Evolutionary conservation across 2,329 filamentous ascomycete genomes (phyloP).

Genomic region (Chaetomiaceae sp.): DNA sequence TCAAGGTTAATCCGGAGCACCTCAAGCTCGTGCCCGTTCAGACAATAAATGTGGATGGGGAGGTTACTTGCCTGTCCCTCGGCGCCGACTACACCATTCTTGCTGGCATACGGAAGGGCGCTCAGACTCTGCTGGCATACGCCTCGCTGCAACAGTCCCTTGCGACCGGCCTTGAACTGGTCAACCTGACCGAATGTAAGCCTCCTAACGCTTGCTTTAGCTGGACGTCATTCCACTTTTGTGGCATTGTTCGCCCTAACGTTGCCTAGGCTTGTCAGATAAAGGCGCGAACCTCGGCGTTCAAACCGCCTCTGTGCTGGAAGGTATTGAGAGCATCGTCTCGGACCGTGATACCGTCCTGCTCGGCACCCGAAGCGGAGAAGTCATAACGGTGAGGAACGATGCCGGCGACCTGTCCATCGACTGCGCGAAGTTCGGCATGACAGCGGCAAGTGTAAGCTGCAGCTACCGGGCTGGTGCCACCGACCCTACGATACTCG

Average conservation of each 20-base stretch:
- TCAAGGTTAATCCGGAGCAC: constrained; percentile 34
- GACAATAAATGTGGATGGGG: constrained; percentile 39
- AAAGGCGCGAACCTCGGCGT: constrained; percentile 23
- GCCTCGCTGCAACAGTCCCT: constrained; percentile 22
- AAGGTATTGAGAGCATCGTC: constrained; percentile 24
- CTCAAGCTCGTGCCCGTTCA: constrained; percentile 27
- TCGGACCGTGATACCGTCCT: constrained; percentile 29
- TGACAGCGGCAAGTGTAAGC: constrained; percentile 22
- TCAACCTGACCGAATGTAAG: constrained; percentile 27
- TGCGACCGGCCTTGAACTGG: constrained; percentile 3
- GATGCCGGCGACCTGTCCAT: constrained; percentile 11
- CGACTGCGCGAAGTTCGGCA: constrained; percentile 28
- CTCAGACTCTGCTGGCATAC: constrained; percentile 33
- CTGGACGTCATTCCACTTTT: background rate
- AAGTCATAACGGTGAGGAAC: constrained; percentile 40
- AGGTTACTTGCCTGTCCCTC: constrained; percentile 46
- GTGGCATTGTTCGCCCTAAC: background rate
- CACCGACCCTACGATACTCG: constrained; percentile 34
- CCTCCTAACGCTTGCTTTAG: background rate
- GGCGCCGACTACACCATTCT: constrained; percentile 27
- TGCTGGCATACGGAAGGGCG: constrained; percentile 33
- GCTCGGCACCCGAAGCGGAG: constrained; percentile 50
- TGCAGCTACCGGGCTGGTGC: constrained; percentile 22
- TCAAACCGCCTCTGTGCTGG: constrained; percentile 38
- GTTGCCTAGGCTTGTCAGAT: constrained; percentile 1